A percentile compares a stretch with the other conserved stretches of the same genome.
phyloP scores from a whole-genome alignment of 352 stramenopile species.

The Blastocystis sp. region DNA sequence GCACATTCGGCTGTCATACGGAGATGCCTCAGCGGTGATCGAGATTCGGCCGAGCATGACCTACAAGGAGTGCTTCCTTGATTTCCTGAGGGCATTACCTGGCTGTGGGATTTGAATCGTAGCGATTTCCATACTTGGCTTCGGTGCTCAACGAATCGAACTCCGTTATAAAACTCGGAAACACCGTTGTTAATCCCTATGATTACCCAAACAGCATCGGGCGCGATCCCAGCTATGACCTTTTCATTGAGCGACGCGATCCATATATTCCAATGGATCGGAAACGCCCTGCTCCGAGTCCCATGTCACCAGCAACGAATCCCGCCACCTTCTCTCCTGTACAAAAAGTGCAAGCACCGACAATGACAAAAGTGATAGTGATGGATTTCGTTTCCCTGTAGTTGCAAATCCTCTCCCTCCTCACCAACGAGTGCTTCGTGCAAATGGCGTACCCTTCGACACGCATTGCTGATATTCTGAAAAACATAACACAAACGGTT shows the following conservation, averaged over 20 bases:
- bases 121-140: neutral
- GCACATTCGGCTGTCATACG: constrained; percentile 7
- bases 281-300: neutral
- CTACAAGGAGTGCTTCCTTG: constrained; percentile 2
- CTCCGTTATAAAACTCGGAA: neutral
- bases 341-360: neutral
- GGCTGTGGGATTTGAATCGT: neutral
- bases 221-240: neutral
- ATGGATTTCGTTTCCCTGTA: neutral
- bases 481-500: neutral
- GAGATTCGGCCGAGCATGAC: neutral
- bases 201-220: constrained; percentile 10
- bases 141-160: neutral
- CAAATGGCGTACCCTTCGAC: neutral
- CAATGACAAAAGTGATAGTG: constrained; percentile 5
- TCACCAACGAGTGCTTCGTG: constrained; percentile 26
- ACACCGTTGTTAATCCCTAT: neutral
- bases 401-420: constrained; percentile 19
- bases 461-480: neutral
- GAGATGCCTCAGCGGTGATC: neutral
- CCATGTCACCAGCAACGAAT: neutral
- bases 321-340: too few species aligned
- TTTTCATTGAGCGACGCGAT: neutral
- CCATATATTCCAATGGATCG: neutral
- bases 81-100: constrained; percentile 22